Evolutionary conservation across 2,329 filamentous ascomycete genomes (phyloP).

Genomic region (Verticillium zaregamsianum): DNA sequence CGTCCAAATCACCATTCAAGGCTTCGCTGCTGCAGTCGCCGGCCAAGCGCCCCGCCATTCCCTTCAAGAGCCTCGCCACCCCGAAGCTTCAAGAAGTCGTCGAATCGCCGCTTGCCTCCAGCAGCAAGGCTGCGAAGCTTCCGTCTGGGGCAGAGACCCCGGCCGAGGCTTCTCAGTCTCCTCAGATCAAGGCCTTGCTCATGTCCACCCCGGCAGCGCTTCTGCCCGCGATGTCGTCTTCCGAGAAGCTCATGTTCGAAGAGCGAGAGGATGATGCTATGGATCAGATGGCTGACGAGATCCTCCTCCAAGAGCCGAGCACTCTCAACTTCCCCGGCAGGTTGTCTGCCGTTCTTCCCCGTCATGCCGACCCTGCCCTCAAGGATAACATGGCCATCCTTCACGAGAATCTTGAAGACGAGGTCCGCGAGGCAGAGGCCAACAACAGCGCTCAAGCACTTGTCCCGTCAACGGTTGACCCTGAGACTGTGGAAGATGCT

Average conservation of each 20-base stretch:
- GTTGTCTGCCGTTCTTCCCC: conserved; percentile 39
- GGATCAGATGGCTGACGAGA: conserved; percentile 22
- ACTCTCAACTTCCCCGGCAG: conserved; percentile 39
- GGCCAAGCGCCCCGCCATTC: conserved; percentile 42
- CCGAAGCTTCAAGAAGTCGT: neutral
- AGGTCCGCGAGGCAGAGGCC: conserved; percentile 5
- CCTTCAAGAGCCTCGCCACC: conserved; percentile 17
- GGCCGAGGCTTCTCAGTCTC: conserved; percentile 18
- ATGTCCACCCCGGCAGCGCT: conserved; percentile 22
- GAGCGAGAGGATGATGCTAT: conserved; percentile 20
- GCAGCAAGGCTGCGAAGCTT: neutral
- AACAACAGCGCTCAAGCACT: neutral
- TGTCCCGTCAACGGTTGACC: neutral
- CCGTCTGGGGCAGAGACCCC: neutral
- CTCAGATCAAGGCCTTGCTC: conserved; percentile 31
- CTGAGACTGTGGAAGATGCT: neutral
- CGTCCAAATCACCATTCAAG: conserved; percentile 38
- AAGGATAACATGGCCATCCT: conserved; percentile 26
- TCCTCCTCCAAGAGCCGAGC: conserved; percentile 26
- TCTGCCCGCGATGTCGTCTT: conserved; percentile 22
- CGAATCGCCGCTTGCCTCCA: neutral
- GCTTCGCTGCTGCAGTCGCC: conserved; percentile 47
- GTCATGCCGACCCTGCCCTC: conserved; percentile 34
- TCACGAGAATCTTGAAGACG: conserved; percentile 19
- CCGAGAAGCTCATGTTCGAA: conserved; percentile 32